A percentile compares a stretch with the other conserved stretches of the same genome.
Conservation (phyloP, 2,329 filamentous ascomycete genomes). For the Diaporthe ilicicola region DNA sequence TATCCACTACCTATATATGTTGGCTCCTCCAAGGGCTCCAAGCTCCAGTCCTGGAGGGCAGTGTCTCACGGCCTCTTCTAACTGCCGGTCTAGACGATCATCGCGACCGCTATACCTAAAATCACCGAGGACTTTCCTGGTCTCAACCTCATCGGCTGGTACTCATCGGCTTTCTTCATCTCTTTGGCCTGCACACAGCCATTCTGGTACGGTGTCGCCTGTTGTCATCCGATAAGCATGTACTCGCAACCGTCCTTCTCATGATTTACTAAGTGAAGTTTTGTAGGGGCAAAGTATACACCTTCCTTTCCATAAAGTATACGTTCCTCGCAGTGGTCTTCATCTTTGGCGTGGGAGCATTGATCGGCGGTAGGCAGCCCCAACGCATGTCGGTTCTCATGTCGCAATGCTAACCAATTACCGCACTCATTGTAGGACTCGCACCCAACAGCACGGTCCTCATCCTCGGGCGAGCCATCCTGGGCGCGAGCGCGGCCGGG, state of each 20-base stretch:
- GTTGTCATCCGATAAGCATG: too few species aligned
- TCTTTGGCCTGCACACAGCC: background rate
- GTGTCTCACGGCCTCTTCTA: background rate
- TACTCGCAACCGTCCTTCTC: background rate
- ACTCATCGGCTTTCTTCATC: slow-evolving; percentile 11
- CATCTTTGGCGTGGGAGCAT: slow-evolving; percentile 52
- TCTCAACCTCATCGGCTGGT: background rate
- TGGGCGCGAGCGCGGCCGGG: slow-evolving; percentile 48
- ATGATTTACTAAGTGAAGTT: background rate
- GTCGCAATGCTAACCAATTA: background rate
- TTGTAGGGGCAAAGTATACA: slow-evolving; percentile 38
- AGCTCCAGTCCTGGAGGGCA: accelerated
- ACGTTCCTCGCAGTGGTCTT: slow-evolving; percentile 42
- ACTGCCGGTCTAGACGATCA: background rate
- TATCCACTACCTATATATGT: accelerated
- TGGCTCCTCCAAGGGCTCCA: background rate
- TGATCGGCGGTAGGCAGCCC: slow-evolving; percentile 46
- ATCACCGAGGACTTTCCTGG: background rate
- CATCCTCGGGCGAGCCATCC: slow-evolving; percentile 49
- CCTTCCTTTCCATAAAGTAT: slow-evolving; percentile 43
- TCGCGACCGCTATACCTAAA: slow-evolving; percentile 6
- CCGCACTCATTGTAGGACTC: slow-evolving; percentile 32
- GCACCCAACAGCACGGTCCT: slow-evolving; percentile 38
- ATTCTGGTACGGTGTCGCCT: background rate
- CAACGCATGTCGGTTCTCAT: too few species aligned